Base-by-base conservation (phyloP, 352 stramenopile species). In the Phytophthora palmivora region DNA sequence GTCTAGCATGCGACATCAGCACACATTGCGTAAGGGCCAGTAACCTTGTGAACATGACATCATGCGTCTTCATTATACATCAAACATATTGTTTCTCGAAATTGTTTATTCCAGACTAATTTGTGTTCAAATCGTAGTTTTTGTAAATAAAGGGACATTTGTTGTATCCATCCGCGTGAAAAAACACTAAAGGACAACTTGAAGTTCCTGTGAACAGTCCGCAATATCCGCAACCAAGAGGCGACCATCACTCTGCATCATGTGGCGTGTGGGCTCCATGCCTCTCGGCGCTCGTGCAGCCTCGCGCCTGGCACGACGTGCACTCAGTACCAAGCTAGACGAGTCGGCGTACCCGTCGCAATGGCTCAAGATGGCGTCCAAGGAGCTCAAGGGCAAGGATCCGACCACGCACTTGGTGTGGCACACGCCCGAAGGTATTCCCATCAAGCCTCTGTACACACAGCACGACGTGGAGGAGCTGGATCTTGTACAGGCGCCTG, bases 381-480 rank as follows among this genome's bases (percentile, higher is more conserved):
- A 97, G 61, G 88, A 97, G 73, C 74, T 97, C 43, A 93, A 93
- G 58, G 88, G 89, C 26, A 89, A 92, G 42, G 79, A 90, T 26
- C 73, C 78, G 34, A 75, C 81, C 21, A 75, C 84, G 42, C 75
- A 79, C 30, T 72, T 98, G n/a, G 67, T 90, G 24, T 87, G 80
- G 63, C 69, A 83, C 32, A 97, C 92, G 39, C 88, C 92, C 16
- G 97, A 99, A 73, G 94, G 89, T 11, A 97, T 99, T 57, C 77
- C 74, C 28, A 92, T 99, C 46, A 98, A 98, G 73, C 96, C 97
- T 7, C 75, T 99, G 19, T 99, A 99, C 75, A 98, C 89, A 28
- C 77, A 88, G 61, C 54, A 84, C 1, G 84, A 98, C 68, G 44
- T 93, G 45, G 72, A 92, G 52, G 54, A 84, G 41, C 70, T 89